Evolutionary conservation across 352 stramenopile genomes (phyloP), one percentile per base, ranked within the genome.

Genomic region (Pythium phragmiticola): DNA sequence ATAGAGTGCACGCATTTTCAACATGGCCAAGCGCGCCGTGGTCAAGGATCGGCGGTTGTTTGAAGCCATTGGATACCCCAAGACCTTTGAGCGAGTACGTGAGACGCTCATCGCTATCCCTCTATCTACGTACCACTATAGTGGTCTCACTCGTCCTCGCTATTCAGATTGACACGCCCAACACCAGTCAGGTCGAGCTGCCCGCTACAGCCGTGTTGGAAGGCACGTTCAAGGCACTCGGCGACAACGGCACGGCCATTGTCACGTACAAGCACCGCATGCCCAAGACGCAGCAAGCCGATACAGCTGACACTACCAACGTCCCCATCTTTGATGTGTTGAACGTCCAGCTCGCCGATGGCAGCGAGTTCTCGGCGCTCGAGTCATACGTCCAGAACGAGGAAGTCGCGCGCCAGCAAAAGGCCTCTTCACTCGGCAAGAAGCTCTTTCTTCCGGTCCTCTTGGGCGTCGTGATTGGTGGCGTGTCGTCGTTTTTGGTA

Each of bases 11-110:
- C 74, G 82, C 17, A 77, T 89, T 61, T 89, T 77, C 57, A 92
- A 92, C 63, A 82, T 90, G 74, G 83, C 83, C 23, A 89, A 90
- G 60, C 78, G 83, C 17, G 80, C 80, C 1, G 80, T 92, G 0
- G 78, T 88, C 9, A 92, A 92, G 37, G 83, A 92, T 37, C 80
- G 74, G 8, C 80, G 83, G 3, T 73, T 92, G 60, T 92, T 92
- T 41, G 80, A 88, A 59, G 70, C 74, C 9, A 69, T 92, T 12
- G 83, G 83, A 0, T 92, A 92, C 66, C 83, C 83, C 42, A 89
- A 90, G 62, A 71, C 83, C 4, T 92, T 90, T 49, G 70, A 90
- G 26, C 58, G 68, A 33, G 69, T 83, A 30, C 5, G 23, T 36
- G 4, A 30, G 34, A 39, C 11, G 34, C 34, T 39, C 39, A 45